These are phyloP conservation scores for Trypanosoma grayi DNA, from an alignment of 208 protist genomes.

Conservation along the genomic window DNA sequence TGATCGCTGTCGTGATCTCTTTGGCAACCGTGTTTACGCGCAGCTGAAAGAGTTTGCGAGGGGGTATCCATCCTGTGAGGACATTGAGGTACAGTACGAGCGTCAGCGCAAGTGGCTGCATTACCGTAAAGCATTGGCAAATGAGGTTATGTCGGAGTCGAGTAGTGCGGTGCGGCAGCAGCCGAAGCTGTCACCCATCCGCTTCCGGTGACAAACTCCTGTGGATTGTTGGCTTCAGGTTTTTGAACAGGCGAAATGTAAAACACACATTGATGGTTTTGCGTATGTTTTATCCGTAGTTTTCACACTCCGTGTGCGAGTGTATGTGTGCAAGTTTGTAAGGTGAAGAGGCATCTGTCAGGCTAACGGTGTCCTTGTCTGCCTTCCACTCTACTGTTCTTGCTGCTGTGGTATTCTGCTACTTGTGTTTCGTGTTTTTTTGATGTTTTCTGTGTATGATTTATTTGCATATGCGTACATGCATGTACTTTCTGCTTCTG, in stretches of 20 bases:
- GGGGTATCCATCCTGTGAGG: slow-evolving; percentile 50
- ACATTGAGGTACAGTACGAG: slow-evolving; percentile 46
- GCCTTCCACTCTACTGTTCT: no score
- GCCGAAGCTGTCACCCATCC: slow-evolving; percentile 13
- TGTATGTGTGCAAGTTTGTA: slow-evolving; percentile 9
- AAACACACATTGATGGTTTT: no score
- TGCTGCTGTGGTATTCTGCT: not conserved
- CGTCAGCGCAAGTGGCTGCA: slow-evolving; percentile 34
- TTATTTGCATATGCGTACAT: not conserved
- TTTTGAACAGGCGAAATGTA: no score
- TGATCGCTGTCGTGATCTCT: slow-evolving; percentile 19
- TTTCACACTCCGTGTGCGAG: slow-evolving; percentile 1
- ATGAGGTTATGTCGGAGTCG: slow-evolving; percentile 28
- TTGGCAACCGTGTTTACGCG: slow-evolving; percentile 28
- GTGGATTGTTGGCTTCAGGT: not conserved
- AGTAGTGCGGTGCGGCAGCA: slow-evolving; percentile 4
- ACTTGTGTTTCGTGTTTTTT: not conserved
- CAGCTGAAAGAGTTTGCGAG: slow-evolving; percentile 47
- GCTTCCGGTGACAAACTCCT: slow-evolving; percentile 1
- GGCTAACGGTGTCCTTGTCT: no score
- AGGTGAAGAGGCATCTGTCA: no score
- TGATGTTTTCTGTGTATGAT: not conserved
- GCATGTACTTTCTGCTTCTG: not conserved
- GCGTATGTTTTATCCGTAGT: no score
- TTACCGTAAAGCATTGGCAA: slow-evolving; percentile 34